Evolutionary conservation across 345 rosid genomes (phyloP).

Genomic region (Rhodamnia rubescens): DNA sequence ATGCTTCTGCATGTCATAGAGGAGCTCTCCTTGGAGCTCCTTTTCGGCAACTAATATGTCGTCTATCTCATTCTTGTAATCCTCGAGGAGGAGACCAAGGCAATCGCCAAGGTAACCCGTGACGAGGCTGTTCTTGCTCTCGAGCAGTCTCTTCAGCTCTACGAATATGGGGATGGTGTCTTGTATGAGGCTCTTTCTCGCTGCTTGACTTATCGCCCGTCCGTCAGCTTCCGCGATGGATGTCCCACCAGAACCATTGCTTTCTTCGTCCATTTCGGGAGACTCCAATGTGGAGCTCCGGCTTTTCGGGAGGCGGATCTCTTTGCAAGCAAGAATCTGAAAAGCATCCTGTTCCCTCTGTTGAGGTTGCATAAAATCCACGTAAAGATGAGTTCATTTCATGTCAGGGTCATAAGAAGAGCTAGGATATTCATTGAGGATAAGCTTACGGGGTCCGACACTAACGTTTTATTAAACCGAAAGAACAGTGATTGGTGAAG

Average conservation of each 20-base stretch:
- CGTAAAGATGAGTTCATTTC: neutral
- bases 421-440: neutral
- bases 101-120: constrained; percentile 93
- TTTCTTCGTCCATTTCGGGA: constrained; percentile 53
- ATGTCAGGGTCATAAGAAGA: neutral
- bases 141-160: constrained; percentile 80
- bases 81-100: constrained; percentile 74
- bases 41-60: constrained; percentile 86
- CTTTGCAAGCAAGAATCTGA: constrained; percentile 79
- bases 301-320: constrained; percentile 48
- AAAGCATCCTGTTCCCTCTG: constrained; percentile 63
- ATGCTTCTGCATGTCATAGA: constrained; percentile 83
- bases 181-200: constrained; percentile 78
- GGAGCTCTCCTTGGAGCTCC: constrained; percentile 91
- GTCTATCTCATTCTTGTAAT: constrained; percentile 88
- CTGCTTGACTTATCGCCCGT: constrained; percentile 80
- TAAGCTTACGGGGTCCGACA: neutral
- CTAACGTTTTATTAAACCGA: neutral
- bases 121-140: constrained; percentile 88
- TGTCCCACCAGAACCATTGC: constrained; percentile 25
- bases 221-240: constrained; percentile 56
- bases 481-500: neutral
- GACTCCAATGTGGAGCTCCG: constrained; percentile 49
- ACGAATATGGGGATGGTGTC: constrained; percentile 94
- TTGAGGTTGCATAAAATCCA: neutral